phyloP scores from a whole-genome alignment of 345 rosid species.

The Gossypium australe region DNA sequence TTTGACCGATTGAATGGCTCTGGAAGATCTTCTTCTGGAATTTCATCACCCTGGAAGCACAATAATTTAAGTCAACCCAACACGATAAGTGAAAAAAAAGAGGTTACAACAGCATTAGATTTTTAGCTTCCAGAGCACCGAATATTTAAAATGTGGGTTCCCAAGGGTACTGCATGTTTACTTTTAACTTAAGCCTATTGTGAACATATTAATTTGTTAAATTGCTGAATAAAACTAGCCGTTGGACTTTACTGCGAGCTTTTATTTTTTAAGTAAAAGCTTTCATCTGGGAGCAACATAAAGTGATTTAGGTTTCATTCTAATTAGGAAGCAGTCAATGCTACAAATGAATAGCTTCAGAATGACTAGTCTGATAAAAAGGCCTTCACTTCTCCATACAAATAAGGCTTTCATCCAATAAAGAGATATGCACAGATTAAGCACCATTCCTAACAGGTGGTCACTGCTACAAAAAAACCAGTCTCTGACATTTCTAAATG shows the following conservation, averaged over 20 bases:
- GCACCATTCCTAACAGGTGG: not conserved
- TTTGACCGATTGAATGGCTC: conserved; percentile 50
- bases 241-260: not conserved
- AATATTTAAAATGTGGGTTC: not conserved
- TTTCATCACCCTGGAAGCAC: conserved; percentile 59
- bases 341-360: not conserved
- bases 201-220: not conserved
- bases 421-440: not conserved
- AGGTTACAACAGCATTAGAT: not conserved
- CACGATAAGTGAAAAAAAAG: not conserved
- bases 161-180: not conserved
- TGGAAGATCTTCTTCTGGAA: conserved; percentile 72
- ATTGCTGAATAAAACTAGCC: not conserved
- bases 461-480: not conserved
- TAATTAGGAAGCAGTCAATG: not conserved
- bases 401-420: not conserved
- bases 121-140: not conserved
- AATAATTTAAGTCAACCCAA: not conserved
- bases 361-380: not conserved
- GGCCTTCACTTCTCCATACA: not conserved
- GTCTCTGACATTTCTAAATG: not conserved
- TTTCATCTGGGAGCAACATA: not conserved
- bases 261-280: not conserved
- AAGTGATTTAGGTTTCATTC: not conserved
- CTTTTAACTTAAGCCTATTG: not conserved